Evolutionary conservation across 129 eudicot genomes (phyloP).

Genomic region (Oenanthe sinensis): DNA sequence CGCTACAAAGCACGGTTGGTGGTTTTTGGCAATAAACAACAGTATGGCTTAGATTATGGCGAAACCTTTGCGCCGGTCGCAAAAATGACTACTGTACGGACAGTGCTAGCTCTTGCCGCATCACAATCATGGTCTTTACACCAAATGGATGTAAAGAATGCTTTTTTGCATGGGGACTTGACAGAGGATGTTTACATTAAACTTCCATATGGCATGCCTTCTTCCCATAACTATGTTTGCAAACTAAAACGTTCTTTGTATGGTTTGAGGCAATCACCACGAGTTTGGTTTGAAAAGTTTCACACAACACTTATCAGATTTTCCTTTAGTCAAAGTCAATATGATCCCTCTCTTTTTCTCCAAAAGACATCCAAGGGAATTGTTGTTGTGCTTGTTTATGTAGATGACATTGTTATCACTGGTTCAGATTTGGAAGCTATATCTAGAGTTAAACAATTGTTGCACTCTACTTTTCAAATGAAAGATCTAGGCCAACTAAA

Average conservation of each 20-base stretch:
- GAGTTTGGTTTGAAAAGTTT: neutral
- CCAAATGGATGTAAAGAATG: neutral
- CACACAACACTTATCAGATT: neutral
- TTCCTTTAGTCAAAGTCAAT: neutral
- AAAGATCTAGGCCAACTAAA: neutral
- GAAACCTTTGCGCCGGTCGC: neutral
- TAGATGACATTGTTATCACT: neutral
- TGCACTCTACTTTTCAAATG: neutral
- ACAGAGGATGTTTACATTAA: neutral
- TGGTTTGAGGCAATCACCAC: neutral
- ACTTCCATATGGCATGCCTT: neutral
- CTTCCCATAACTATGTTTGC: conserved; percentile 1
- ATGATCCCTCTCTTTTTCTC: neutral
- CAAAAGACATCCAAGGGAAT: neutral
- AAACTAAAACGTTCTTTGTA: neutral
- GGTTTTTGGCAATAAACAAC: neutral
- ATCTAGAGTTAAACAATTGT: neutral
- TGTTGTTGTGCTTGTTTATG: neutral
- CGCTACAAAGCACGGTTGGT: neutral
- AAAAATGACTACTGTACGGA: neutral
- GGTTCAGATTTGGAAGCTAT: neutral
- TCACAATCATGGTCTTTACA: neutral
- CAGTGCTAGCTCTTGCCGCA: neutral
- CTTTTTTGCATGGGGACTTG: neutral
- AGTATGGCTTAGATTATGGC: neutral